Conservation (phyloP, 2,329 filamentous ascomycete species). For the Fonsecaea erecta region DNA sequence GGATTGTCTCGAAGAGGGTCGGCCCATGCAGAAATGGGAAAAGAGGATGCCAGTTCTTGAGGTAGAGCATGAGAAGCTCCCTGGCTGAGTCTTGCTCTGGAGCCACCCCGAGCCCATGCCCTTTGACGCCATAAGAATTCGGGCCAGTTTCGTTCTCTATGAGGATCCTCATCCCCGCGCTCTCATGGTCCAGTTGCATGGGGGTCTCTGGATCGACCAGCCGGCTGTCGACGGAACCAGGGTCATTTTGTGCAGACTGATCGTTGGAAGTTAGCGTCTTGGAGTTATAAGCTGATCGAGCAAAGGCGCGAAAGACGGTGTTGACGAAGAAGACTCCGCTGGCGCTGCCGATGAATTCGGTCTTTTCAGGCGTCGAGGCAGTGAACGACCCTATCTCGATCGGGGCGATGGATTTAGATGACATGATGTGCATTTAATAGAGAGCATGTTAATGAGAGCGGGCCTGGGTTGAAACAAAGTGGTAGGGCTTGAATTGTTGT, state of each 20-base stretch:
- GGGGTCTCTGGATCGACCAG: conserved; percentile 23
- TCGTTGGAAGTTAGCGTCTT: conserved; percentile 14
- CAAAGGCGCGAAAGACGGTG: conserved; percentile 57
- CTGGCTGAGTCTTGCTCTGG: conserved; percentile 43
- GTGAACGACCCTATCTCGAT: conserved; percentile 45
- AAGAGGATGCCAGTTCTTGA: conserved; percentile 57
- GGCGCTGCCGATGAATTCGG: conserved; percentile 57
- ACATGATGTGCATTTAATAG: neutral
- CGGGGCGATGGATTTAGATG: conserved; percentile 17
- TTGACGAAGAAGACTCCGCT: conserved; percentile 59
- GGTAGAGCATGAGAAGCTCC: conserved; percentile 47
- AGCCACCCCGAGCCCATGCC: conserved; percentile 37
- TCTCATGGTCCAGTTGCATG: neutral
- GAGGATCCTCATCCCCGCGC: conserved; percentile 5
- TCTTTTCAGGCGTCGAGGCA: conserved; percentile 48
- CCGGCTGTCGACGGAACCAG: conserved; percentile 13
- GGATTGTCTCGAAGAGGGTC: conserved; percentile 55
- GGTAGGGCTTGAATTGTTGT: neutral
- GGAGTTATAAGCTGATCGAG: conserved; percentile 38
- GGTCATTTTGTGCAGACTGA: conserved; percentile 18
- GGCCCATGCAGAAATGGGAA: conserved; percentile 63
- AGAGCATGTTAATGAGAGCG: neutral
- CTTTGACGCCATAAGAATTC: conserved; percentile 19
- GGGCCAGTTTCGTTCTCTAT: conserved; percentile 13
- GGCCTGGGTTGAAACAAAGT: neutral